A percentile compares a stretch with the other conserved stretches of the same genome.
Evolutionary conservation across 192 early-diverging fungal genomes (phyloP).

Genomic region (Funneliformis mosseae): DNA sequence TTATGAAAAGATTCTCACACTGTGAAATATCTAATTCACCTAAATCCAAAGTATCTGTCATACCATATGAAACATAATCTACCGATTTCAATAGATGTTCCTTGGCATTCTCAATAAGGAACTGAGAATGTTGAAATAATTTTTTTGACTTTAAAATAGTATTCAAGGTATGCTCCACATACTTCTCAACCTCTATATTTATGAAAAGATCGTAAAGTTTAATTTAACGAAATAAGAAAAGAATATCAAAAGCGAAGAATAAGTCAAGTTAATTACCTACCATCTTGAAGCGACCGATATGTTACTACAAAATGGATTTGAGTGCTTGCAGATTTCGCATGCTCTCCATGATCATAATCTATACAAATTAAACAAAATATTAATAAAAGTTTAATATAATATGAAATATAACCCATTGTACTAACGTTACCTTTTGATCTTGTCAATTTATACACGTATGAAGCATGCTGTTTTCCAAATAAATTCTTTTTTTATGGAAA

Average conservation of each 20-base stretch:
- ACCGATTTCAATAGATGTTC: slow-evolving; percentile 52
- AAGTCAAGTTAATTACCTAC: slow-evolving; percentile 33
- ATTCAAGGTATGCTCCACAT: slow-evolving; percentile 45
- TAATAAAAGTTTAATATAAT: neutral
- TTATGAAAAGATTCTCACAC: slow-evolving; percentile 50
- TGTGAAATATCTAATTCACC: slow-evolving; percentile 53
- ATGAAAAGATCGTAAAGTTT: neutral
- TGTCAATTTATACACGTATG: slow-evolving; percentile 59
- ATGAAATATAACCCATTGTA: neutral
- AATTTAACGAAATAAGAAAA: neutral
- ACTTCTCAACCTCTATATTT: slow-evolving; percentile 52
- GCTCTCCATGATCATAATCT: slow-evolving; percentile 14
- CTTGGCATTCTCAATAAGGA: slow-evolving; percentile 48
- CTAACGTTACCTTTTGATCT: slow-evolving; percentile 42
- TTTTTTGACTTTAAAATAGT: slow-evolving; percentile 45
- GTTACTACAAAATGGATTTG: slow-evolving; percentile 57
- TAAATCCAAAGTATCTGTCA: slow-evolving; percentile 57
- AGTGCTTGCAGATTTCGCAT: slow-evolving; percentile 23
- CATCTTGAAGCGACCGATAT: slow-evolving; percentile 52
- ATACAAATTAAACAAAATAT: neutral
- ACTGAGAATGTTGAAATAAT: slow-evolving; percentile 51
- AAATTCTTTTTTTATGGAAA: slow-evolving; percentile 43
- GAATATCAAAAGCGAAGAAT: neutral
- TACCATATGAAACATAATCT: slow-evolving; percentile 63
- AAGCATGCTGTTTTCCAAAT: slow-evolving; percentile 56